phyloP scores from a whole-genome alignment of 306 rosid species.

The Inga oerstediana region DNA sequence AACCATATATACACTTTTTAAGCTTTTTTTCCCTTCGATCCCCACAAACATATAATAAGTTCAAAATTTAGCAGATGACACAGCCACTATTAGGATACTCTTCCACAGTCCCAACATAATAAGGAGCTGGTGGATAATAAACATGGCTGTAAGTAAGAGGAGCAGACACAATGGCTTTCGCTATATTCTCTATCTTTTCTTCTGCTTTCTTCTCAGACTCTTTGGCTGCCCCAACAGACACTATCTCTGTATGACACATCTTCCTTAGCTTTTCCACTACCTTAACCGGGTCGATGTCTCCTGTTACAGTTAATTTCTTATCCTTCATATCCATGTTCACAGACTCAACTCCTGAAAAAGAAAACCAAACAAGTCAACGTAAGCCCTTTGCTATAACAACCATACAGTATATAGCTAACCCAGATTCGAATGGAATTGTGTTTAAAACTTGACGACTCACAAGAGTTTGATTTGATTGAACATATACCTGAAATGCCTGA shows the following conservation, averaged over 20 bases:
- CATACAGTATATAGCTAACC: neutral
- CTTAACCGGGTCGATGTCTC: conserved; percentile 53
- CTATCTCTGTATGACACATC: conserved; percentile 28
- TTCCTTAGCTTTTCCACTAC: conserved; percentile 41
- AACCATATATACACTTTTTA: neutral
- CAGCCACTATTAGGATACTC: conserved; percentile 66
- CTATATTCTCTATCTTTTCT: neutral
- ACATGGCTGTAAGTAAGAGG: neutral
- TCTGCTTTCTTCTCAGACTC: conserved; percentile 2
- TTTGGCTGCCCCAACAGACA: conserved; percentile 53
- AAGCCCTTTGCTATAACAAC: no score
- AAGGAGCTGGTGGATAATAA: neutral
- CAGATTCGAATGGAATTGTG: neutral
- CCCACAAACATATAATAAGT: neutral
- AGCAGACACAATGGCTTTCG: neutral
- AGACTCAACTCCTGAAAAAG: conserved; percentile 46
- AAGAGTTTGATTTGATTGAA: neutral
- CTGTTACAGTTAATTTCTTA: conserved; percentile 57
- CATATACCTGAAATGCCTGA: conserved; percentile 57
- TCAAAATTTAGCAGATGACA: conserved; percentile 51
- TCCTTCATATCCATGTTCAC: conserved; percentile 56
- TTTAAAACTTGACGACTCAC: neutral
- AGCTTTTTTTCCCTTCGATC: neutral
- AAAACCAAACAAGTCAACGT: no score
- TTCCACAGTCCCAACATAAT: conserved; percentile 24